These are phyloP conservation scores for Ailanthus altissimus DNA, from an alignment of 345 rosid species.

Conservation along the genomic window DNA sequence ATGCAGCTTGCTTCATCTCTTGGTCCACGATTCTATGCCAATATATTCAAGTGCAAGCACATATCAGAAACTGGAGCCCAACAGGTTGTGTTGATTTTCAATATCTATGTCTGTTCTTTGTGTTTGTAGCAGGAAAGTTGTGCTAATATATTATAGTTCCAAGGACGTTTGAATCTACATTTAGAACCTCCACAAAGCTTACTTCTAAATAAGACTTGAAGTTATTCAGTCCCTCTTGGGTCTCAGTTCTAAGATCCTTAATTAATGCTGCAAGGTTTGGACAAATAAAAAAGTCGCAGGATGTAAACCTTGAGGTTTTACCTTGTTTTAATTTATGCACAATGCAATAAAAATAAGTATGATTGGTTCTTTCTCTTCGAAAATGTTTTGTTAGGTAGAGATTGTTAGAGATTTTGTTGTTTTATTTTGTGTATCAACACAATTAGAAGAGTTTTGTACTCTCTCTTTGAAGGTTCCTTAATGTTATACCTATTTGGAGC, in stretches of 20 bases:
- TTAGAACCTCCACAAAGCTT: not conserved
- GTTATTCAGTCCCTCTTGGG: not conserved
- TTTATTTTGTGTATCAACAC: not conserved
- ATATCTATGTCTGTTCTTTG: not conserved
- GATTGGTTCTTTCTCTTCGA: not conserved
- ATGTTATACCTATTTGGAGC: not conserved
- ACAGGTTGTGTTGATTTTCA: slow-evolving; percentile 50
- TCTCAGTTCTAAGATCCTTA: not conserved
- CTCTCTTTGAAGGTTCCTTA: not conserved
- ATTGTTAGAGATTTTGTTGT: not conserved
- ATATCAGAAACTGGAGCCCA: slow-evolving; percentile 99
- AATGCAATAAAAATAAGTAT: not conserved
- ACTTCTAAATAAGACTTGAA: not conserved
- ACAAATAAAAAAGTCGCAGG: not conserved
- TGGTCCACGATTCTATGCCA: slow-evolving; percentile 91
- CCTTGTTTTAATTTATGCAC: not conserved
- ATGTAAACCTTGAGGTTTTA: not conserved
- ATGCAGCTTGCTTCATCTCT: slow-evolving; percentile 96
- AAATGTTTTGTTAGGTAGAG: not conserved
- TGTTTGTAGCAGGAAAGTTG: not conserved
- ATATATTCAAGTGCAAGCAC: slow-evolving; percentile 96
- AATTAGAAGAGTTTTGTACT: not conserved
- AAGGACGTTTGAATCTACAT: not conserved
- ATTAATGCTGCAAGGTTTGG: not conserved
- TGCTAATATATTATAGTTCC: not conserved